Conservation (phyloP, 176 grass and related monocot genomes). For the Paspalum notatum region DNA sequence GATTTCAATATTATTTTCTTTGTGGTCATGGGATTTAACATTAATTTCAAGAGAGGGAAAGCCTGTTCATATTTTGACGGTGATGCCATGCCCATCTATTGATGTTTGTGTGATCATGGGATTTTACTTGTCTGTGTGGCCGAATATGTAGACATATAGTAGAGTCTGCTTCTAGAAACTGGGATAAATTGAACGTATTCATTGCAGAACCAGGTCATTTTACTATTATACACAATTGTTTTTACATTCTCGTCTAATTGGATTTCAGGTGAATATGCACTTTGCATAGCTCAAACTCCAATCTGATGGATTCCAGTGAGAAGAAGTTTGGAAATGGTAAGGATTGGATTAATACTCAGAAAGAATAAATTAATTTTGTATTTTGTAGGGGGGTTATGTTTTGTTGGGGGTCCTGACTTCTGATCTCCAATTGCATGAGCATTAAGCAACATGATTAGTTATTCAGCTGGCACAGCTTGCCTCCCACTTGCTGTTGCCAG, state of each 20-base stretch:
- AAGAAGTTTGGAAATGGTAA: constrained; percentile 85
- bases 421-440: background rate
- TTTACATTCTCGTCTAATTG: constrained; percentile 11
- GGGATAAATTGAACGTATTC: constrained; percentile 1
- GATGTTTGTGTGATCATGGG: background rate
- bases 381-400: background rate
- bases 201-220: constrained; percentile 2
- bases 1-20: background rate
- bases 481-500: background rate
- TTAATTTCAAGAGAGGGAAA: background rate
- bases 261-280: constrained; percentile 54
- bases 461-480: background rate
- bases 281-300: constrained; percentile 34
- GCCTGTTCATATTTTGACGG: background rate
- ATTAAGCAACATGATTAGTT: background rate
- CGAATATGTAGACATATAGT: background rate
- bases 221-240: background rate
- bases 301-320: constrained; percentile 62
- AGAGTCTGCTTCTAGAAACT: background rate
- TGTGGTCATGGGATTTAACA: background rate
- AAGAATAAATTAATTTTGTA: background rate
- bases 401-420: background rate
- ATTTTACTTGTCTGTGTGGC: background rate
- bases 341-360: background rate
- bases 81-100: background rate